phyloP scores from a whole-genome alignment of 1,284 basidiomycete species.

The Apiotrichum veenhuisii region DNA sequence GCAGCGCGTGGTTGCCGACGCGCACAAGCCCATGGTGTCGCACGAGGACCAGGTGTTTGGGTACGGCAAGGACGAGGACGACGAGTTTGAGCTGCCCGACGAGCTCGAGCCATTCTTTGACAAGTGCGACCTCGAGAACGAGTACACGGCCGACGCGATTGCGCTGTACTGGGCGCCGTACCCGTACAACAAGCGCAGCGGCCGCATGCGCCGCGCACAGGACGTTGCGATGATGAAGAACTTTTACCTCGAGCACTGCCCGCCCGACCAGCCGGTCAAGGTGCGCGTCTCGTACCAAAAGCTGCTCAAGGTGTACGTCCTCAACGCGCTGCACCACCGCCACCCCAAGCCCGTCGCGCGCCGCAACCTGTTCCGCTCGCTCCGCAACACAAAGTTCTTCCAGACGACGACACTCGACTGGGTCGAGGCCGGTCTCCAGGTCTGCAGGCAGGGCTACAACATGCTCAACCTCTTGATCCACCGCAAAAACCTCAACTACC shows the following conservation, averaged over 20 bases:
- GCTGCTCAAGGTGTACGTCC: conserved; percentile 90
- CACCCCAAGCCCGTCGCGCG: conserved; percentile 96
- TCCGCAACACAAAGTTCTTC: conserved; percentile 99
- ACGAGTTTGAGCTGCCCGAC: conserved; percentile 84
- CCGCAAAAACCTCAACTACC: conserved; percentile 97
- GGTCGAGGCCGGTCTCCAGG: conserved; percentile 98
- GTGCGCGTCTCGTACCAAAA: conserved; percentile 99
- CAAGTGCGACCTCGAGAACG: conserved; percentile 77
- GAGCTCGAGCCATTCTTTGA: conserved; percentile 77
- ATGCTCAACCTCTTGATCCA: conserved; percentile 99
- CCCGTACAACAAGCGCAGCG: conserved; percentile 89
- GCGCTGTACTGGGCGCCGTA: conserved; percentile 98
- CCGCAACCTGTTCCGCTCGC: conserved; percentile 91
- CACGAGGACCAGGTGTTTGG: conserved; percentile 93
- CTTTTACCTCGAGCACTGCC: conserved; percentile 98
- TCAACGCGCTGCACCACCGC: conserved; percentile 86
- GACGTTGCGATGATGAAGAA: conserved; percentile 95
- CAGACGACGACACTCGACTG: conserved; percentile 96
- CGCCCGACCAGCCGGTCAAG: conserved; percentile 93
- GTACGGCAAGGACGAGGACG: conserved; percentile 66
- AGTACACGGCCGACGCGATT: conserved; percentile 92
- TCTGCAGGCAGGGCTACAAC: conserved; percentile 97
- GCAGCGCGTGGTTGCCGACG: conserved; percentile 73
- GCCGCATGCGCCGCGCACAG: conserved; percentile 87
- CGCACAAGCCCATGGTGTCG: conserved; percentile 74